A percentile compares a stretch with the other conserved stretches of the same genome.
These are phyloP conservation scores for Bifiguratus adelaidae DNA, from an alignment of 192 early-diverging fungal species.

Conservation along the genomic window DNA sequence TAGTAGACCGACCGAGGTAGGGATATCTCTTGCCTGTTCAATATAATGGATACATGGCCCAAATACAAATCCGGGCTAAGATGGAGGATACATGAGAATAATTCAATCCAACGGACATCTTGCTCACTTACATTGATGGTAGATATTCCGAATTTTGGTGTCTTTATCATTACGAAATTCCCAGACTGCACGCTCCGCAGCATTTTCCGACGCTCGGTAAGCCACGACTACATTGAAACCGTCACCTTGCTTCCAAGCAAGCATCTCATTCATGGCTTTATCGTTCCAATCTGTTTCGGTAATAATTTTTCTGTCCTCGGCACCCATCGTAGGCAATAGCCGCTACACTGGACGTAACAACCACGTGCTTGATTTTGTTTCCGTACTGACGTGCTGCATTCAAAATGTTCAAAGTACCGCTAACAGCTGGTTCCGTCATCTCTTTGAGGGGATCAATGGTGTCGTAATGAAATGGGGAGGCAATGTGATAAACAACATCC, in stretches of 20 bases:
- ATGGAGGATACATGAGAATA: too few species aligned
- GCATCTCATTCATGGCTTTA: not conserved
- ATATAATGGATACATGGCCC: too few species aligned
- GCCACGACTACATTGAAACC: not conserved
- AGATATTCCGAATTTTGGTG: too few species aligned
- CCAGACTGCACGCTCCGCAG: constrained; percentile 1
- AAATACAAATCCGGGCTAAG: too few species aligned
- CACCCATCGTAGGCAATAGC: too few species aligned
- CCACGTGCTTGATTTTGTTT: constrained; percentile 21
- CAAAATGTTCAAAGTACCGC: constrained; percentile 29
- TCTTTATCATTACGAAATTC: too few species aligned
- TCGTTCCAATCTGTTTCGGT: constrained; percentile 8
- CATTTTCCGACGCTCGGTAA: constrained; percentile 2
- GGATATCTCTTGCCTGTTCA: too few species aligned
- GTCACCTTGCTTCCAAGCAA: not conserved
- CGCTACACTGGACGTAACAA: constrained; percentile 30
- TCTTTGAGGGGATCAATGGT: constrained; percentile 15
- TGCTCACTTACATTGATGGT: too few species aligned
- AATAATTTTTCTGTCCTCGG: too few species aligned
- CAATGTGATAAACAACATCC: constrained; percentile 26
- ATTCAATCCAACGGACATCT: too few species aligned
- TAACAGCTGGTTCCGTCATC: constrained; percentile 28
- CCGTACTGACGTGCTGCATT: constrained; percentile 10
- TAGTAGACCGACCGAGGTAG: too few species aligned
- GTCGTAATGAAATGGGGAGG: constrained; percentile 20